These are phyloP conservation scores for Termitomyces sp. DNA, from an alignment of 768 basidiomycete species.

Conservation along the genomic window DNA sequence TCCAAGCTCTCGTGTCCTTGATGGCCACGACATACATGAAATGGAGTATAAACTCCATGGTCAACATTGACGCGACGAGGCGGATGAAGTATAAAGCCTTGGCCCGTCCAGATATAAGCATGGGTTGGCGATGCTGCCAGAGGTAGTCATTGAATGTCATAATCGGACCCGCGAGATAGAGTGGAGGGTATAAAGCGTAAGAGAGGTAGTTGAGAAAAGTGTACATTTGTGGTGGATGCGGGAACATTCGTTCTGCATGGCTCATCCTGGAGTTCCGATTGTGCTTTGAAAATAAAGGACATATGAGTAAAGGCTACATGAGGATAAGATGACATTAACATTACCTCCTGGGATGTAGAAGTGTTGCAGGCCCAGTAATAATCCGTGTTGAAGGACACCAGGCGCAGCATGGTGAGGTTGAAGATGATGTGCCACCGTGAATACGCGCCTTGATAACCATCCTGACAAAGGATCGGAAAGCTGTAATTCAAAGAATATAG, in stretches of 20 bases:
- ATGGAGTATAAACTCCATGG: conserved; percentile 90
- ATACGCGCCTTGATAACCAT: conserved; percentile 65
- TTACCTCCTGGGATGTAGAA: conserved; percentile 32
- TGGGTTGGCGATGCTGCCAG: conserved; percentile 76
- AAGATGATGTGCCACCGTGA: conserved; percentile 92
- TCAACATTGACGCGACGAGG: conserved; percentile 65
- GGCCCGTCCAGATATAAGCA: conserved; percentile 31
- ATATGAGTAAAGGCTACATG: not conserved
- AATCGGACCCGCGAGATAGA: conserved; percentile 96
- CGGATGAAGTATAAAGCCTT: conserved; percentile 59
- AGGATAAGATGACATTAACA: conserved; percentile 28
- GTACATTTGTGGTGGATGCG: conserved; percentile 58
- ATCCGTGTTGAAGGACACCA: conserved; percentile 93
- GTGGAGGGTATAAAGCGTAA: conserved; percentile 87
- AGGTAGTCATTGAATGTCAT: conserved; percentile 94
- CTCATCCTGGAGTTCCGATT: conserved; percentile 22
- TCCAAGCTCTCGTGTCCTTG: conserved; percentile 85
- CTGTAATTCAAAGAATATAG: not conserved
- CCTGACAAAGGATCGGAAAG: conserved; percentile 33
- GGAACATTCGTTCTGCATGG: conserved; percentile 56
- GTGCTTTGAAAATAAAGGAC: conserved; percentile 1
- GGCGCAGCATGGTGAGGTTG: conserved; percentile 93
- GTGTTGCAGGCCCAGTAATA: conserved; percentile 73
- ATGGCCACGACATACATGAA: conserved; percentile 97
- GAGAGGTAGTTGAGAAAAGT: conserved; percentile 69